phyloP scores from a whole-genome alignment of 352 stramenopile species.

The Phytophthora multivora region DNA sequence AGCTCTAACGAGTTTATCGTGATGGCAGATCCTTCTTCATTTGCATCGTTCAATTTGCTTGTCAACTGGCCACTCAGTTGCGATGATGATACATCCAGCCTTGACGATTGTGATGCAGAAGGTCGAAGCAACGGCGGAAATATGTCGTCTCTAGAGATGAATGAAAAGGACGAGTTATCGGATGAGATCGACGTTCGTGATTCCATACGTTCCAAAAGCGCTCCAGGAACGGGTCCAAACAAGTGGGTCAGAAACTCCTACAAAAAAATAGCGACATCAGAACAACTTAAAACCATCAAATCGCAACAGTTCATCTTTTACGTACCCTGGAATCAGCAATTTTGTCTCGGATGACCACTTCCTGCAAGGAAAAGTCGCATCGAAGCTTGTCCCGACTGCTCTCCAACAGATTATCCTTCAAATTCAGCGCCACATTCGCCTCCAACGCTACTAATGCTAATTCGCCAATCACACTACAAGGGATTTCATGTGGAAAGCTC shows the following conservation, averaged over 20 bases:
- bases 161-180: conserved; percentile 35
- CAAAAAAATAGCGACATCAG: conserved; percentile 19
- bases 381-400: conserved; percentile 20
- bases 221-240: conserved; percentile 41
- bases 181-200: conserved; percentile 31
- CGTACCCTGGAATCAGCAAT: conserved; percentile 53
- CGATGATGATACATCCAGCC: conserved; percentile 24
- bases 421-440: conserved; percentile 24
- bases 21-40: conserved; percentile 11
- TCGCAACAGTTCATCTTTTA: conserved; percentile 1
- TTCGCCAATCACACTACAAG: conserved; percentile 46
- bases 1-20: conserved; percentile 36
- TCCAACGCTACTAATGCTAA: conserved; percentile 33
- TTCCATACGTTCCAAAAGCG: conserved; percentile 26
- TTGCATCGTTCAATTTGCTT: conserved; percentile 9
- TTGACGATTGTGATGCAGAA: conserved; percentile 26
- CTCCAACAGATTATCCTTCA: conserved; percentile 1
- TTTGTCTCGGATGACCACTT: conserved; percentile 47
- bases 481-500: conserved; percentile 36
- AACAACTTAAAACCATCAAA: background rate
- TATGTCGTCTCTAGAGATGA: conserved; percentile 25
- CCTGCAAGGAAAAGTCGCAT: conserved; percentile 53
- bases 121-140: conserved; percentile 16
- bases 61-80: conserved; percentile 34
- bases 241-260: conserved; percentile 48